These are phyloP conservation scores for Lyophyllum semitale DNA, from an alignment of 768 basidiomycete species.

Conservation along the genomic window DNA sequence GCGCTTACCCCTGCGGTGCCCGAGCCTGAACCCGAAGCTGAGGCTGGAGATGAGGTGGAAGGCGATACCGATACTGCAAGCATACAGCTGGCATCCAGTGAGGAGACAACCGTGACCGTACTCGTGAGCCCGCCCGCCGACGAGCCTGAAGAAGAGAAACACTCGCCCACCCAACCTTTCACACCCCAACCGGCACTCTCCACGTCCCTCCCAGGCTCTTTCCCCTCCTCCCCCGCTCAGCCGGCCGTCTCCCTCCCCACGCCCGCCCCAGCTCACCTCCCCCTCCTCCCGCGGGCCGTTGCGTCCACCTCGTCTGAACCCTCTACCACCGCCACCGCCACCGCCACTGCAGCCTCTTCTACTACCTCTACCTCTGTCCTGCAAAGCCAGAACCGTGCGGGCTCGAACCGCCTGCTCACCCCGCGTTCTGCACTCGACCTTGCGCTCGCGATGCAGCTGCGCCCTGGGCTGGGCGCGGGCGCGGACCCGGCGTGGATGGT, in stretches of 20 bases:
- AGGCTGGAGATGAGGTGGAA: constrained; percentile 5
- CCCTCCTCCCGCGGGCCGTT: background rate
- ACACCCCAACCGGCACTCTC: constrained; percentile 2
- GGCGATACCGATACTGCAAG: background rate
- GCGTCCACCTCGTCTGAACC: background rate
- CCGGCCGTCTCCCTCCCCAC: background rate
- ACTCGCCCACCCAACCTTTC: background rate
- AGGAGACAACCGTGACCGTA: background rate
- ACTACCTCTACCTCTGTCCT: background rate
- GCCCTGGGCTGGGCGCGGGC: constrained; percentile 68
- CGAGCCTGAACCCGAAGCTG: background rate
- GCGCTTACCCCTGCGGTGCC: background rate
- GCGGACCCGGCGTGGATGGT: constrained; percentile 82
- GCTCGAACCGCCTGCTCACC: constrained; percentile 17
- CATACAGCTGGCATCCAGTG: background rate
- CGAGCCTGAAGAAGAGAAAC: background rate
- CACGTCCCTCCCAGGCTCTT: constrained; percentile 18
- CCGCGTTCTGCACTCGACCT: constrained; percentile 56
- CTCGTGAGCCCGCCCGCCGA: background rate
- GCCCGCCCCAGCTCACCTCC: constrained; percentile 1
- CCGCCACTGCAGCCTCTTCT: background rate
- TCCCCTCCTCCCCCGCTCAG: constrained; percentile 10
- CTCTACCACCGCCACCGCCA: background rate
- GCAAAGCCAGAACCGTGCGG: background rate
- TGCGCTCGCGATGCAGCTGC: constrained; percentile 77